Percentiles rank a stretch among this genome's conserved stretches.
Conservation (phyloP, 2,329 filamentous ascomycete genomes). For the Alternaria sp. region DNA sequence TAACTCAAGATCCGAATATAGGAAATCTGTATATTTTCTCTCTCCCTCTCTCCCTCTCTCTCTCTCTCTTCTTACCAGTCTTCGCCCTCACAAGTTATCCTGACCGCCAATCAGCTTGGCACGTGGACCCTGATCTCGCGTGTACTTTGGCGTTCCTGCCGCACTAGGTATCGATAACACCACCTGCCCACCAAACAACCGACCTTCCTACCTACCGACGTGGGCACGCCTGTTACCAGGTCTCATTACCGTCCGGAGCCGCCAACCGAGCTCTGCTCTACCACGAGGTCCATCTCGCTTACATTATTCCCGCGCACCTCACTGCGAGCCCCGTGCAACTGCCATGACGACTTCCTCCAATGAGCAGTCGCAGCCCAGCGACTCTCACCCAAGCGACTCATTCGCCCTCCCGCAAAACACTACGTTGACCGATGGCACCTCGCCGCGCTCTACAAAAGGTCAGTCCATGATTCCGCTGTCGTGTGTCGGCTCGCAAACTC, state of each 20-base stretch:
- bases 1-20: background rate
- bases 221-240: constrained; percentile 22
- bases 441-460: constrained; percentile 48
- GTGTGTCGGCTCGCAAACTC: background rate
- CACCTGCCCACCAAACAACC: constrained; percentile 22
- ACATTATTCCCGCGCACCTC: constrained; percentile 9
- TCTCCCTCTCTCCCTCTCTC: background rate
- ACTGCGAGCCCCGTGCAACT: constrained; percentile 5
- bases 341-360: constrained; percentile 41
- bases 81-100: background rate
- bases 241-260: constrained; percentile 10
- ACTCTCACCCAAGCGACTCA: constrained; percentile 31
- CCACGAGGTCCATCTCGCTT: constrained; percentile 11
- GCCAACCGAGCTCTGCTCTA: constrained; percentile 4
- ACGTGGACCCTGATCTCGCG: constrained; percentile 39
- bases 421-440: constrained; percentile 36
- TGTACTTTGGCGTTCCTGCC: constrained; percentile 15
- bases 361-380: constrained; percentile 32
- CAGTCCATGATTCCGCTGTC: constrained; percentile 22
- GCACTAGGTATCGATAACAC: constrained; percentile 21
- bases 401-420: constrained; percentile 24
- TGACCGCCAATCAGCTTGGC: constrained; percentile 40
- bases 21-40: background rate
- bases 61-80: constrained; percentile 6
- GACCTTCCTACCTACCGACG: constrained; percentile 24